Evolutionary conservation across 805 yeast genomes (phyloP), one percentile per base, ranked within the genome.

Genomic region (Yarrowia deformans): DNA sequence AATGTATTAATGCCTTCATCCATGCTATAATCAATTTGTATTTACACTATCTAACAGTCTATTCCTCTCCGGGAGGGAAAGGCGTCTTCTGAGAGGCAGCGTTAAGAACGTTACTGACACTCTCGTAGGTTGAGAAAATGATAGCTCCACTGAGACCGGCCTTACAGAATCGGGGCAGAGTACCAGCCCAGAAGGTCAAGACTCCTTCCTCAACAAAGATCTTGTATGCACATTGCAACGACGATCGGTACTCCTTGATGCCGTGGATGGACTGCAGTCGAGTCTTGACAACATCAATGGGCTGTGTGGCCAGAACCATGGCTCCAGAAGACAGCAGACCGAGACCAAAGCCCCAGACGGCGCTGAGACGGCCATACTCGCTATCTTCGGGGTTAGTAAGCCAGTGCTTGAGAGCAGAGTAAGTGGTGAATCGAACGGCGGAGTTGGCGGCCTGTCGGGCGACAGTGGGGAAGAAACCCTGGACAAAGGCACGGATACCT

Each of bases 251-350:
- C 23, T 74, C 73, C 66, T 72, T 70, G 19, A 76, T 71, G 19
- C 80, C 82, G 58, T 79, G 76, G 13, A 77, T 73, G n/a, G 92
- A 86, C 78, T 93, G 97, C 86, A 93, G 86, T 75, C 97, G 85
- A 2, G 97, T 86, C 80, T 93, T 93, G 60, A 93, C 79, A 2
- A 91, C 91, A 79, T 93, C 98, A 37, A 93, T 81, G 0, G 98
- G 98, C 79, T 92, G 98, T 0, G 97, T 93, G 0, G 85, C 80
- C 0, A 85, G 86, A 29, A 91, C 90, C 37, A 91, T 96, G 0
- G 92, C 89, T 3, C 84, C 78, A 0, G 95, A 87, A 1, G 96
- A 86, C 1, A 86, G 81, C 12, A 88, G 79, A 6, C 95, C 92
- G 10, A 87, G 72, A 23, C 71, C 73, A 18, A 79, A 69, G 9